Evolutionary conservation across 2,329 filamentous ascomycete species (phyloP).

Genomic region (Colletotrichum horii): DNA sequence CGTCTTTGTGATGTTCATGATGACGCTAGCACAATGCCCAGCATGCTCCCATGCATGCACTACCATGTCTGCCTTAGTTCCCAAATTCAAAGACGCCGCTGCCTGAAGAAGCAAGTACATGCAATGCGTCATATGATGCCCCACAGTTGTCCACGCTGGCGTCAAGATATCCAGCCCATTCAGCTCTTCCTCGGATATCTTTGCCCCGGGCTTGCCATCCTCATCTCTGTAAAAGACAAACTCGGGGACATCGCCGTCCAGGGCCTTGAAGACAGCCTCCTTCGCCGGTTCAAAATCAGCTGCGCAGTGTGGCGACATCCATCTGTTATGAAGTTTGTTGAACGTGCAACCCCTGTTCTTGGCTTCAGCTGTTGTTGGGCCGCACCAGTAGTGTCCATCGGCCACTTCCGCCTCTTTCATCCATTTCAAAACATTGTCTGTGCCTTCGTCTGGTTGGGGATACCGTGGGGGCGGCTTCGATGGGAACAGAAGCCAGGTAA

Average conservation of each 20-base stretch:
- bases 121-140: constrained; percentile 1
- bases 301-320: neutral
- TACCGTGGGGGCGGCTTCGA: neutral
- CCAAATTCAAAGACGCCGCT: neutral
- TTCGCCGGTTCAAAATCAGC: neutral
- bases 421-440: neutral
- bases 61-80: constrained; percentile 3
- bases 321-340: constrained; percentile 6
- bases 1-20: neutral
- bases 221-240: neutral
- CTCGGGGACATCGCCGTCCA: neutral
- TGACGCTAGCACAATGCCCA: neutral
- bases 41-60: constrained; percentile 5
- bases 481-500: neutral
- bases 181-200: neutral
- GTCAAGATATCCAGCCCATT: neutral
- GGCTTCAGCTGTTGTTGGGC: neutral
- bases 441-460: neutral
- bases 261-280: neutral
- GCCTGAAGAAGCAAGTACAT: constrained; percentile 8
- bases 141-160: neutral
- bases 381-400: neutral
- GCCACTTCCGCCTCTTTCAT: neutral
- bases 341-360: neutral
- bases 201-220: neutral